Evolutionary conservation across 2,329 filamentous ascomycete species (phyloP).

Genomic region (Alternaria triticimaculans): DNA sequence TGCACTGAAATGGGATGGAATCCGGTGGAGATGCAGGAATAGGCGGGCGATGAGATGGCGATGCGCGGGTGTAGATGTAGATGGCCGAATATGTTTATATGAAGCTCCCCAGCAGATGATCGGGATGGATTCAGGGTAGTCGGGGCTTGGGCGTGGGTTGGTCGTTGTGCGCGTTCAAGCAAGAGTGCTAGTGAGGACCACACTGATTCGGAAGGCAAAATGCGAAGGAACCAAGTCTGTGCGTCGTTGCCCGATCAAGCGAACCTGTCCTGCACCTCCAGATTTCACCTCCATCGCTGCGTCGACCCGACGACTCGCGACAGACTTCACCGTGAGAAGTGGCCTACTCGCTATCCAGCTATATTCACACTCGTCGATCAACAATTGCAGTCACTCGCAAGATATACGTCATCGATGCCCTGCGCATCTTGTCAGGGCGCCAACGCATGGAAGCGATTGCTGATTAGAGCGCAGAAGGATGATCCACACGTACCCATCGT

Average conservation of each 20-base stretch:
- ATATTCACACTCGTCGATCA: background rate
- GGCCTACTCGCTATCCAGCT: background rate
- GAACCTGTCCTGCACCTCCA: conserved; percentile 9
- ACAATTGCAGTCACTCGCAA: background rate
- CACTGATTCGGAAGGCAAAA: conserved; percentile 20
- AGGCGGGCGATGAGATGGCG: conserved; percentile 11
- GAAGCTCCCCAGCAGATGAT: conserved; percentile 17
- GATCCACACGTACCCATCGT: background rate
- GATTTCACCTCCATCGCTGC: background rate
- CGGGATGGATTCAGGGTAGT: conserved; percentile 15
- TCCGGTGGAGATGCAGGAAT: conserved; percentile 4
- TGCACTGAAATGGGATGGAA: conserved; percentile 19
- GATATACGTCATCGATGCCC: background rate
- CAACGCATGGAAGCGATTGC: background rate
- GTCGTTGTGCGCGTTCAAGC: conserved; percentile 17
- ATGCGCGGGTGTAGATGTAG: conserved; percentile 22
- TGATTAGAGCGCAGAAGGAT: background rate
- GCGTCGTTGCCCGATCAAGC: conserved; percentile 19
- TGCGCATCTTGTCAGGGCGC: background rate
- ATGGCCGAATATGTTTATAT: conserved; percentile 16
- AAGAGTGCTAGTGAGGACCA: conserved; percentile 19
- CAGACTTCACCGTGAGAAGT: background rate
- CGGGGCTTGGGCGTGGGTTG: conserved; percentile 7
- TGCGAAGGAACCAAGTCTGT: conserved; percentile 19
- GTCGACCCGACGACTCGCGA: background rate